Conservation (phyloP, 2,329 filamentous ascomycete genomes). For the Aspergillus ruber region DNA sequence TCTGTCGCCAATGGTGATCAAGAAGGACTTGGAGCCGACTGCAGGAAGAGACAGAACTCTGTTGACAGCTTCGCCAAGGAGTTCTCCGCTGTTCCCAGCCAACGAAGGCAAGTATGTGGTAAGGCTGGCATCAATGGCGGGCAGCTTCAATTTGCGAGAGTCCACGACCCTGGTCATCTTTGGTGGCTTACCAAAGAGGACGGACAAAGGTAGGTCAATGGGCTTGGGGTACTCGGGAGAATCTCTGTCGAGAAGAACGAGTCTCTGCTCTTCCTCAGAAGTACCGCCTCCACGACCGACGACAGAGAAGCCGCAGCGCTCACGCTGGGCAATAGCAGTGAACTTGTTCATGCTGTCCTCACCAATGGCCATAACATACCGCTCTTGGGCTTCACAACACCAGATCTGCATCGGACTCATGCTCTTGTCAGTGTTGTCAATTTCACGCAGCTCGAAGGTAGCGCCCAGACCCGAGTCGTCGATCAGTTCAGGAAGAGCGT, state of each 20-base stretch:
- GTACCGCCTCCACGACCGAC: constrained; percentile 69
- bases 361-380: constrained; percentile 87
- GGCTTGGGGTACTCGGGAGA: constrained; percentile 67
- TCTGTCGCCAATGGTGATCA: constrained; percentile 93
- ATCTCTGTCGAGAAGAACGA: constrained; percentile 77
- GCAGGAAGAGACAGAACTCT: constrained; percentile 78
- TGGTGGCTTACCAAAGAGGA: constrained; percentile 81
- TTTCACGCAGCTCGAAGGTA: constrained; percentile 85
- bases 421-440: constrained; percentile 81
- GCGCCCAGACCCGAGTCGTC: constrained; percentile 89
- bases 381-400: constrained; percentile 95
- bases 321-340: constrained; percentile 64
- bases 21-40: constrained; percentile 93
- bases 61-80: constrained; percentile 65
- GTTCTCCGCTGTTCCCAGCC: constrained; percentile 37
- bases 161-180: constrained; percentile 70
- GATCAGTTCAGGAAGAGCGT: constrained; percentile 80
- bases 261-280: constrained; percentile 60
- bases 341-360: constrained; percentile 69
- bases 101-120: constrained; percentile 58
- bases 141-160: constrained; percentile 61
- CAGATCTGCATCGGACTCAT: constrained; percentile 97
- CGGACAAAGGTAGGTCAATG: constrained; percentile 83
- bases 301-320: constrained; percentile 87
- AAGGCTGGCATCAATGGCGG: constrained; percentile 69